Conservation (phyloP, 208 protist genomes). For the Kentomonas sorsogonicus region DNA sequence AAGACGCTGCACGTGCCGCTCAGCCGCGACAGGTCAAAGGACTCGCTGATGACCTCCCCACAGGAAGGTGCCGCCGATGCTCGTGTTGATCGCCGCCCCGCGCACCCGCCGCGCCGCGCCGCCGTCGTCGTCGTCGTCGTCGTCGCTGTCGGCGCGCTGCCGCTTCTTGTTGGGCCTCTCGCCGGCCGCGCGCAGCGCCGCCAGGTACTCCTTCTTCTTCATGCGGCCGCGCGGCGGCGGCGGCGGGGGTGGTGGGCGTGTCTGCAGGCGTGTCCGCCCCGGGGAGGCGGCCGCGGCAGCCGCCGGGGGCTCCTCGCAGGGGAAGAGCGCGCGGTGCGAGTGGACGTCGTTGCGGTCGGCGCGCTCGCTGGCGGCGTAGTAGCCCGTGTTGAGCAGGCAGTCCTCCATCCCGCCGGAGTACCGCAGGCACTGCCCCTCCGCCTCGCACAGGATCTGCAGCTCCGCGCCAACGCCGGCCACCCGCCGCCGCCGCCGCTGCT, state of each 20-base stretch:
- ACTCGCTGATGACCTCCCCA: slow-evolving; percentile 88
- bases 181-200: slow-evolving; percentile 32
- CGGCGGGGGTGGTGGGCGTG: slow-evolving; percentile 7
- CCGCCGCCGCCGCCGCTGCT: not conserved
- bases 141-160: slow-evolving; percentile 30
- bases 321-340: slow-evolving; percentile 61
- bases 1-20: slow-evolving; percentile 76
- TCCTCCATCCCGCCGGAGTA: slow-evolving; percentile 75
- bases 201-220: slow-evolving; percentile 81
- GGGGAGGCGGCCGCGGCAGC: slow-evolving; percentile 3
- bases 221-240: slow-evolving; percentile 22
- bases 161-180: slow-evolving; percentile 45
- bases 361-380: slow-evolving; percentile 59
- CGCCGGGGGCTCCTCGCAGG: not conserved
- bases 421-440: slow-evolving; percentile 46
- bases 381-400: slow-evolving; percentile 86
- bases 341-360: slow-evolving; percentile 55
- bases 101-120: not conserved
- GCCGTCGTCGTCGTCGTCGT: slow-evolving; percentile 23
- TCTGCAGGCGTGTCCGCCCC: slow-evolving; percentile 1
- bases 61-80: slow-evolving; percentile 88
- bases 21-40: slow-evolving; percentile 74
- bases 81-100: slow-evolving; percentile 65
- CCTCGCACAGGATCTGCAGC: slow-evolving; percentile 49
- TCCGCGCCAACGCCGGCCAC: slow-evolving; percentile 20